Conservation (phyloP, 192 early-diverging fungal species). For the Fimicolochytrium jonesii region DNA sequence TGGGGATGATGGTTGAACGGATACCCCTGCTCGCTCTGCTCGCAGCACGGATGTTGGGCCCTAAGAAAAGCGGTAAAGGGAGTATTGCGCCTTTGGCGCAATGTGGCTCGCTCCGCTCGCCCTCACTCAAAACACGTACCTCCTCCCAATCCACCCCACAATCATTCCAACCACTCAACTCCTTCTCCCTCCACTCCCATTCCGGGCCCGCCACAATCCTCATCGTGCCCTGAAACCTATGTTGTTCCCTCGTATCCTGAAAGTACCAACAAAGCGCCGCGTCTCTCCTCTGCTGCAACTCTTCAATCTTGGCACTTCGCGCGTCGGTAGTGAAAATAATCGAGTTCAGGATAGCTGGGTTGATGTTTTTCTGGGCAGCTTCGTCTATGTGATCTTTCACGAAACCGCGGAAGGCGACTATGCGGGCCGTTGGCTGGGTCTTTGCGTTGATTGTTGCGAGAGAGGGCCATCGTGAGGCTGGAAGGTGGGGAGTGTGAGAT, state of each 20-base stretch:
- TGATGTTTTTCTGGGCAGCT: background rate
- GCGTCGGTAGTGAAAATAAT: conserved; percentile 18
- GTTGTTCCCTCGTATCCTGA: conserved; percentile 9
- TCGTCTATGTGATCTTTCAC: background rate
- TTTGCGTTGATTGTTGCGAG: background rate
- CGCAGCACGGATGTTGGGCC: background rate
- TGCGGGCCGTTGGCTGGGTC: background rate
- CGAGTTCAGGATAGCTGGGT: background rate
- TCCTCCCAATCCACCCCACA: conserved; percentile 12
- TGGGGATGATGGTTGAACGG: no score
- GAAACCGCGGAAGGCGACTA: conserved; percentile 5
- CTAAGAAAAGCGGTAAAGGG: background rate
- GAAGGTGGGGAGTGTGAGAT: no score
- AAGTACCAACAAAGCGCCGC: conserved; percentile 21
- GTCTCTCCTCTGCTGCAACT: background rate
- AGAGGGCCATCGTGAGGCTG: conserved; percentile 5
- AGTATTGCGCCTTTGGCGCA: background rate
- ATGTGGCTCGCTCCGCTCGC: background rate
- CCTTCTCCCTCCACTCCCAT: background rate
- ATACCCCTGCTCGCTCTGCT: no score
- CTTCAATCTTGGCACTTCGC: conserved; percentile 6
- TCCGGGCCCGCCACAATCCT: background rate
- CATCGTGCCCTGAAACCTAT: background rate
- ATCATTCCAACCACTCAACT: background rate
- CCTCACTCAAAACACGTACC: background rate